phyloP scores from a whole-genome alignment of 2,329 filamentous ascomycete genomes.

The Monosporascus sp. region DNA sequence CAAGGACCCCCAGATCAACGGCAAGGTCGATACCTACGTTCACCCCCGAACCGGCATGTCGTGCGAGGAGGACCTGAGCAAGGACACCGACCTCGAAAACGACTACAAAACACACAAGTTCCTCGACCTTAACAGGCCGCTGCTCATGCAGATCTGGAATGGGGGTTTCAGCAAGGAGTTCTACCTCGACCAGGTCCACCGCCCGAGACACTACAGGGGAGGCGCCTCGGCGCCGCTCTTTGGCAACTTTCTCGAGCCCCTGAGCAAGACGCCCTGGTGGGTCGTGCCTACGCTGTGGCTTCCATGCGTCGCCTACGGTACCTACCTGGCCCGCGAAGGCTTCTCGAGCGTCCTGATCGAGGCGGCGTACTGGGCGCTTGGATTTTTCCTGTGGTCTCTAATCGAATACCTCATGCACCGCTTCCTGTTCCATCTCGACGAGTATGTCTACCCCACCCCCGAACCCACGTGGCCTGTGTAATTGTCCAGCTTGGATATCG shows the following conservation, averaged over 20 bases:
- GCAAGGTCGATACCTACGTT: constrained; percentile 25
- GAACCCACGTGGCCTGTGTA: background rate
- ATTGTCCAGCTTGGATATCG: background rate
- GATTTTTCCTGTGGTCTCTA: constrained; percentile 79
- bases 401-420: constrained; percentile 87
- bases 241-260: constrained; percentile 97
- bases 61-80: constrained; percentile 76
- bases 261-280: constrained; percentile 94
- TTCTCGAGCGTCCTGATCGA: constrained; percentile 45
- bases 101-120: constrained; percentile 95
- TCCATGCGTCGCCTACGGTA: constrained; percentile 72
- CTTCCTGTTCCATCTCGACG: constrained; percentile 89
- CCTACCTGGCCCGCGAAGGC: constrained; percentile 58
- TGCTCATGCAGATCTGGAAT: constrained; percentile 83
- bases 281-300: constrained; percentile 80
- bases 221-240: constrained; percentile 90
- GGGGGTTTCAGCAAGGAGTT: constrained; percentile 92
- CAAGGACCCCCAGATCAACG: constrained; percentile 30
- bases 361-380: constrained; percentile 61
- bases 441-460: constrained; percentile 50
- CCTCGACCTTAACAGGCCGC: constrained; percentile 77
- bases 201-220: constrained; percentile 91
- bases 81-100: constrained; percentile 69
- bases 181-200: constrained; percentile 93
- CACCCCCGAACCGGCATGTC: constrained; percentile 80